Percentiles rank a stretch among this genome's conserved stretches.
Conservation (phyloP, 352 stramenopile genomes). For the Globisporangium nunn region DNA sequence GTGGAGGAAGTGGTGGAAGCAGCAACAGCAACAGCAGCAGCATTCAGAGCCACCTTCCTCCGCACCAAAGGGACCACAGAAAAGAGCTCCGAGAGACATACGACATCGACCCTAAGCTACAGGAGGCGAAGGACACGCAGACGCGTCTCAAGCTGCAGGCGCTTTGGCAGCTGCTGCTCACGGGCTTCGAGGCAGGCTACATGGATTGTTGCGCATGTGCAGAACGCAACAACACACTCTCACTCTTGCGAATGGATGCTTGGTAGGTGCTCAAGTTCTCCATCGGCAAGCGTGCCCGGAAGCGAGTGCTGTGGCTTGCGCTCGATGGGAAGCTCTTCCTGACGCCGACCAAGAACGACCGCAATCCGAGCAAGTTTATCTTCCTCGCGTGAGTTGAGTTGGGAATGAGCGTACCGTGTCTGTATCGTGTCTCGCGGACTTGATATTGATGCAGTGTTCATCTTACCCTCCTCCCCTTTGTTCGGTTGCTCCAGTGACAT, state of each 20-base stretch:
- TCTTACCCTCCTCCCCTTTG: neutral
- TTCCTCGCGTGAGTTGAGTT: slow-evolving; percentile 25
- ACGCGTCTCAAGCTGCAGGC: slow-evolving; percentile 33
- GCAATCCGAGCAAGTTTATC: slow-evolving; percentile 28
- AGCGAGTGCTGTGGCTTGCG: slow-evolving; percentile 40
- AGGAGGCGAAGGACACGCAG: slow-evolving; percentile 25
- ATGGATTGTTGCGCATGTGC: neutral
- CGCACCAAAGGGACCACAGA: neutral
- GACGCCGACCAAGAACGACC: slow-evolving; percentile 33
- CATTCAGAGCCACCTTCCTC: neutral
- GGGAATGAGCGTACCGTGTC: slow-evolving; percentile 1
- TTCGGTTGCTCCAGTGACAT: slow-evolving; percentile 22
- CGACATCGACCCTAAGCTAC: slow-evolving; percentile 14
- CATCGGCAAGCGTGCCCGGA: slow-evolving; percentile 36
- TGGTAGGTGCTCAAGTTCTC: slow-evolving; percentile 34
- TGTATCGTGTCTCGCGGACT: neutral
- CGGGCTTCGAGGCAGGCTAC: slow-evolving; percentile 33
- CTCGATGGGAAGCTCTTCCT: slow-evolving; percentile 39
- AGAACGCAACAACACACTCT: neutral
- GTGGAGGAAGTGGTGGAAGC: neutral
- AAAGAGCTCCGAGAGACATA: slow-evolving; percentile 21
- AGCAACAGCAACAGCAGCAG: slow-evolving; percentile 8
- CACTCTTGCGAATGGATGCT: neutral
- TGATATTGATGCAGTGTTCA: neutral
- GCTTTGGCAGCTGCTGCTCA: slow-evolving; percentile 49